phyloP scores from a whole-genome alignment of 2,329 filamentous ascomycete species.

The Elsinoe batatas region DNA sequence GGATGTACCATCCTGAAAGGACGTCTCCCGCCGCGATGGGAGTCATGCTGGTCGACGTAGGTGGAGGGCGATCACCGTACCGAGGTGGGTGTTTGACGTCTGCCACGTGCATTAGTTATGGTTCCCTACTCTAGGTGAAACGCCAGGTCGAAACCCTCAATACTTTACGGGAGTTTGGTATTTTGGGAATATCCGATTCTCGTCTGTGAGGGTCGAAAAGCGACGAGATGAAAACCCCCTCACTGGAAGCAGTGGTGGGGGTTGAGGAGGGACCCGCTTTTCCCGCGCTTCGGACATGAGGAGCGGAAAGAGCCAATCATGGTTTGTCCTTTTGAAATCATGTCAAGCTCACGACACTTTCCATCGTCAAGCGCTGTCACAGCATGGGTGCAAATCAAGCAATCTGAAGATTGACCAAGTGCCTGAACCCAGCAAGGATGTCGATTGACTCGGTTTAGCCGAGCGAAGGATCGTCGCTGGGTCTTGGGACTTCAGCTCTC shows the following conservation, averaged over 20 bases:
- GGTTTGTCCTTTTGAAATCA: background rate
- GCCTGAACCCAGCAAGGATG: constrained; percentile 4
- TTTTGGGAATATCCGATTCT: background rate
- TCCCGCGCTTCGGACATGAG: background rate
- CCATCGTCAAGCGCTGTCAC: background rate
- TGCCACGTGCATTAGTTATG: constrained; percentile 11
- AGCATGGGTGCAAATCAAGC: constrained; percentile 3
- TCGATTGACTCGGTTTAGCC: constrained; percentile 6
- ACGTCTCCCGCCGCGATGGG: constrained; percentile 10
- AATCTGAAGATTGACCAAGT: constrained; percentile 5
- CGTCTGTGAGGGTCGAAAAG: background rate
- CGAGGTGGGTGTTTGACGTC: constrained; percentile 11
- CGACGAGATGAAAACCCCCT: background rate
- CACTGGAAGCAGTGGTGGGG: constrained; percentile 1
- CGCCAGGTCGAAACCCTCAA: constrained; percentile 10
- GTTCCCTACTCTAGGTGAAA: constrained; percentile 3
- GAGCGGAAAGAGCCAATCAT: background rate
- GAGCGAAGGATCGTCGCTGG: constrained; percentile 5
- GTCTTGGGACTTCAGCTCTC: constrained; percentile 1
- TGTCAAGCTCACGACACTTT: background rate
- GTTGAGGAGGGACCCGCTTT: constrained; percentile 1
- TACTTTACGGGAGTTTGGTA: background rate
- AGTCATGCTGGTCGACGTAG: constrained; percentile 10
- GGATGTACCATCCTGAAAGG: constrained; percentile 15
- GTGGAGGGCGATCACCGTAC: constrained; percentile 12